Percentiles rank a stretch among this genome's conserved stretches.
Conservation (phyloP, 768 basidiomycete species). For the Kwoniella europaea region DNA sequence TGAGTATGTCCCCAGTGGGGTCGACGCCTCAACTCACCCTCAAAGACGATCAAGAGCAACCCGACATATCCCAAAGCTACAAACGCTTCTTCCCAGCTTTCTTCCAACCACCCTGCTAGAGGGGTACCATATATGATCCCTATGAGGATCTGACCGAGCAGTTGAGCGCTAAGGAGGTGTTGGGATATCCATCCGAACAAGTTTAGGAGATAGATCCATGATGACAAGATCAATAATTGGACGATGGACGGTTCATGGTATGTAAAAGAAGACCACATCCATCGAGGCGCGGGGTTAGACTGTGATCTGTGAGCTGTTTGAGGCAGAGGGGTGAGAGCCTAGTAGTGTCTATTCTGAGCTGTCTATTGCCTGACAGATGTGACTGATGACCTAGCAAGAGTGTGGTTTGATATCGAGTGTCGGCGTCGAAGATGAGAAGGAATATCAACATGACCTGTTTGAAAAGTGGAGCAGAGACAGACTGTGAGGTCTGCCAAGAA, state of each 20-base stretch:
- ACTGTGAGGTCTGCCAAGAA: too few species aligned
- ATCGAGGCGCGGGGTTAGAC: background rate
- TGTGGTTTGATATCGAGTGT: too few species aligned
- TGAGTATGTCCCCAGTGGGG: too few species aligned
- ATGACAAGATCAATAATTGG: constrained; percentile 62
- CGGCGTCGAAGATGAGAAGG: background rate
- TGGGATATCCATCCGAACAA: constrained; percentile 62
- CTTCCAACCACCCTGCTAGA: constrained; percentile 60
- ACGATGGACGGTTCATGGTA: constrained; percentile 58
- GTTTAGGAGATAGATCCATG: constrained; percentile 67
- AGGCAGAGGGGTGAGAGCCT: background rate
- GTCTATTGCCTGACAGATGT: too few species aligned
- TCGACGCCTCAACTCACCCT: constrained; percentile 52
- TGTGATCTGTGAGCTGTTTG: too few species aligned
- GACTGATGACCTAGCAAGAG: too few species aligned
- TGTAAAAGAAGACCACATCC: constrained; percentile 43
- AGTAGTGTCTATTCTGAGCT: too few species aligned
- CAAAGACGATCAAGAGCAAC: constrained; percentile 65
- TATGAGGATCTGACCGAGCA: constrained; percentile 65
- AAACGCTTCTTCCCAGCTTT: constrained; percentile 62
- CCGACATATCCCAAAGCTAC: constrained; percentile 62
- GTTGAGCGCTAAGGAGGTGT: constrained; percentile 61
- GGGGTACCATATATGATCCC: constrained; percentile 68
- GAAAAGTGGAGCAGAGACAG: background rate
- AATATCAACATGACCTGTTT: background rate